phyloP scores from a whole-genome alignment of 768 basidiomycete genomes.

The Rhodotorula paludigena region DNA sequence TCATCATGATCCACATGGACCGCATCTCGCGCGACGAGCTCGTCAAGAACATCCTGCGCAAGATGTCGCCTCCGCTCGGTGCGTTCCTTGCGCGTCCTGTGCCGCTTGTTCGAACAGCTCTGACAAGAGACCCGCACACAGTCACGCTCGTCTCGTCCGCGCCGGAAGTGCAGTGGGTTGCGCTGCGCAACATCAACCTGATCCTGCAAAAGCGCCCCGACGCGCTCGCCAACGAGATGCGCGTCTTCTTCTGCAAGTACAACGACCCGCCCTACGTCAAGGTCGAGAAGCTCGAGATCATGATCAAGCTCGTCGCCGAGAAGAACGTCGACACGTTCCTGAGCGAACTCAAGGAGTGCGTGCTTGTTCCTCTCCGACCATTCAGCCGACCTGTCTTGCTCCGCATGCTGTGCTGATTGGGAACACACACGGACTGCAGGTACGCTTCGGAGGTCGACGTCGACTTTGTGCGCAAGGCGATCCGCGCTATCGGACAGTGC shows the following conservation, averaged over 20 bases:
- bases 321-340: constrained; percentile 89
- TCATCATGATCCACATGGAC: constrained; percentile 96
- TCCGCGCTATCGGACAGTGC: constrained; percentile 92
- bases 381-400: no score
- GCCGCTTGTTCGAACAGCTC: background rate
- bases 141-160: constrained; percentile 94
- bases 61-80: constrained; percentile 88
- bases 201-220: constrained; percentile 88
- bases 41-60: constrained; percentile 74
- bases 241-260: constrained; percentile 99
- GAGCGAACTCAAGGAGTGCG: constrained; percentile 92
- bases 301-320: constrained; percentile 86
- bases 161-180: constrained; percentile 98
- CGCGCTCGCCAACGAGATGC: constrained; percentile 89
- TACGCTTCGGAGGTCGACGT: constrained; percentile 97
- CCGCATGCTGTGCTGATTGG: no score
- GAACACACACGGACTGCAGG: no score
- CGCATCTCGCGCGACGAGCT: constrained; percentile 74
- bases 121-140: constrained; percentile 20
- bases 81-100: constrained; percentile 44
- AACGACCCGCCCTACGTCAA: constrained; percentile 99
- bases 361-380: constrained; percentile 19
- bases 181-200: constrained; percentile 90
- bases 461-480: constrained; percentile 90
- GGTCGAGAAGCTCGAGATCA: constrained; percentile 95